Evolutionary conservation across 2,329 filamentous ascomycete genomes (phyloP).

Genomic region (Fonsecaea multimorphosa): DNA sequence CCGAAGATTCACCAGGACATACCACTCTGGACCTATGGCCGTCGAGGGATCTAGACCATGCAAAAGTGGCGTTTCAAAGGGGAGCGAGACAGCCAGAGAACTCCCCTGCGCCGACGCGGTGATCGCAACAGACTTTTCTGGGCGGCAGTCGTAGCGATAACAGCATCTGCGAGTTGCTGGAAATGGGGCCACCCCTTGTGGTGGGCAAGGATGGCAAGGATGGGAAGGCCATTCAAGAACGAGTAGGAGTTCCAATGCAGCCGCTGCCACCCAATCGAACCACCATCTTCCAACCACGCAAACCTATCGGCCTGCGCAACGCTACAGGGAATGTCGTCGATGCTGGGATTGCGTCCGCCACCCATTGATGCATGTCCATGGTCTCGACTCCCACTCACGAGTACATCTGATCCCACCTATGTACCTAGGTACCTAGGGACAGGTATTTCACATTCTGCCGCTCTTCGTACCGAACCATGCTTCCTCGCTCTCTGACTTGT

Average conservation of each 20-base stretch:
- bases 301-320: not conserved
- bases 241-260: not conserved
- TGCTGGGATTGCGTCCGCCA: not conserved
- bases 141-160: not conserved
- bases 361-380: not conserved
- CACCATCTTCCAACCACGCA: not conserved
- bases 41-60: not conserved
- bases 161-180: constrained; percentile 2
- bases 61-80: not conserved
- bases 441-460: not conserved
- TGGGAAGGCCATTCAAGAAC: not conserved
- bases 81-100: not conserved
- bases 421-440: constrained; percentile 4
- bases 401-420: constrained; percentile 17
- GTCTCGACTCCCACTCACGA: not conserved
- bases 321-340: not conserved
- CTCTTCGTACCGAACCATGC: not conserved
- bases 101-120: not conserved
- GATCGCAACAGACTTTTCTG: not conserved
- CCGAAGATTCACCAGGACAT: not conserved
- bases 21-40: not conserved
- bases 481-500: not conserved
- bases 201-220: constrained; percentile 14
- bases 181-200: not conserved
- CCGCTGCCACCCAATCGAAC: not conserved